Conservation (phyloP, 2,329 filamentous ascomycete species). For the Venturia asperata region DNA sequence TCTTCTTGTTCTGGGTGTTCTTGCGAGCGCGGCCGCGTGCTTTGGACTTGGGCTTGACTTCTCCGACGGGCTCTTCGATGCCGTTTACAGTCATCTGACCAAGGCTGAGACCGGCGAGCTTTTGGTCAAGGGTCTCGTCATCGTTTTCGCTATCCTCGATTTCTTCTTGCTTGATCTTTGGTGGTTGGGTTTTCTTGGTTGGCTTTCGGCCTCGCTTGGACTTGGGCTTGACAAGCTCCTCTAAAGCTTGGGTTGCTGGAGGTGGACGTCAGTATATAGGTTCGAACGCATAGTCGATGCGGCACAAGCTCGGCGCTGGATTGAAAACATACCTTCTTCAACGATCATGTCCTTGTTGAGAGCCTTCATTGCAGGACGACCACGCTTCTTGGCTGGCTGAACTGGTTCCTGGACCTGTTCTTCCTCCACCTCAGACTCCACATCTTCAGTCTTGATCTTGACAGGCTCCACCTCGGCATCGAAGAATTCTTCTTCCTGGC, state of each 20-base stretch:
- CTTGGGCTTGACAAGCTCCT: background rate
- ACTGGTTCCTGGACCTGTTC: background rate
- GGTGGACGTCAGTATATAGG: background rate
- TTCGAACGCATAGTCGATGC: background rate
- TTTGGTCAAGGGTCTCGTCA: background rate
- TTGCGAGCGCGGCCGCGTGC: background rate
- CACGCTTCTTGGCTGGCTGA: background rate
- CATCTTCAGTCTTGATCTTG: background rate
- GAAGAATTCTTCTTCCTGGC: background rate
- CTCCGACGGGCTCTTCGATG: background rate
- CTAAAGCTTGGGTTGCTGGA: background rate
- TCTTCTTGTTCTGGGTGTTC: conserved; percentile 1
- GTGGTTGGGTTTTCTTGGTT: background rate
- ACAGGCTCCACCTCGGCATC: background rate
- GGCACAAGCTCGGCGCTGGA: background rate
- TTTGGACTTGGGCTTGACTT: background rate
- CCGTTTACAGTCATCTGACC: background rate
- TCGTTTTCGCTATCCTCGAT: background rate
- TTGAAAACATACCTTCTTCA: background rate
- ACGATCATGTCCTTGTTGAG: background rate
- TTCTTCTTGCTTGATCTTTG: background rate
- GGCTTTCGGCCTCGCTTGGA: background rate
- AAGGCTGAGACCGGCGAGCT: background rate
- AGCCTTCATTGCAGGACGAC: background rate
- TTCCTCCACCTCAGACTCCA: background rate